These are phyloP conservation scores for Penicillium paradoxum DNA, from an alignment of 495 filamentous ascomycete species.

Conservation along the genomic window DNA sequence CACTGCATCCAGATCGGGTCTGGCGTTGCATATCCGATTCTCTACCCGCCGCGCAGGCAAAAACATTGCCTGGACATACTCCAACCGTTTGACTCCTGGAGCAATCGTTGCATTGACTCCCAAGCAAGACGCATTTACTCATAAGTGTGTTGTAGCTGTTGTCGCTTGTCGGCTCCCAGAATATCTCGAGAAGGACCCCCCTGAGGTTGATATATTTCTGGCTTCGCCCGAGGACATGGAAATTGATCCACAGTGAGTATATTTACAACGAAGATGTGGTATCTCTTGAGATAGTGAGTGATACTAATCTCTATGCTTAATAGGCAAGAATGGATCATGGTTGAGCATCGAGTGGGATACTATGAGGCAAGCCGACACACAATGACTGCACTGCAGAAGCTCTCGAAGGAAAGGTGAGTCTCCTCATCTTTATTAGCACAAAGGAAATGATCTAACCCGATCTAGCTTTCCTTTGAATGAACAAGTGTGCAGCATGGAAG, in stretches of 20 bases:
- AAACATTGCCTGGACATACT: constrained; percentile 71
- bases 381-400: constrained; percentile 67
- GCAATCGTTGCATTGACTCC: constrained; percentile 67
- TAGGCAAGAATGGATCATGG: constrained; percentile 64
- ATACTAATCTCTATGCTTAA: background rate
- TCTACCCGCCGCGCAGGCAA: constrained; percentile 61
- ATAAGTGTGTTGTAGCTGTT: constrained; percentile 63
- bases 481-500: constrained; percentile 53
- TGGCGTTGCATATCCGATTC: constrained; percentile 66
- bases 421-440: background rate
- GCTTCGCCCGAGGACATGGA: constrained; percentile 52
- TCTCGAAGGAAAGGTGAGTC: constrained; percentile 55
- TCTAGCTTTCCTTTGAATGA: constrained; percentile 56
- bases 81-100: constrained; percentile 65
- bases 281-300: background rate
- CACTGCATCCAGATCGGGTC: constrained; percentile 56
- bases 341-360: constrained; percentile 65
- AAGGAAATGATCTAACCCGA: constrained; percentile 1
- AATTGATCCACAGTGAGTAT: constrained; percentile 55
- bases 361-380: constrained; percentile 71
- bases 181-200: constrained; percentile 58
- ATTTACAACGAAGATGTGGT: background rate
- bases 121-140: constrained; percentile 56
- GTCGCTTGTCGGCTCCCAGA: constrained; percentile 66
- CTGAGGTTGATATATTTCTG: constrained; percentile 74